A percentile compares a stretch with the other conserved stretches of the same genome.
Conservation (phyloP, 1,139 yeast species). For the Debaryomyces subglobosus region DNA sequence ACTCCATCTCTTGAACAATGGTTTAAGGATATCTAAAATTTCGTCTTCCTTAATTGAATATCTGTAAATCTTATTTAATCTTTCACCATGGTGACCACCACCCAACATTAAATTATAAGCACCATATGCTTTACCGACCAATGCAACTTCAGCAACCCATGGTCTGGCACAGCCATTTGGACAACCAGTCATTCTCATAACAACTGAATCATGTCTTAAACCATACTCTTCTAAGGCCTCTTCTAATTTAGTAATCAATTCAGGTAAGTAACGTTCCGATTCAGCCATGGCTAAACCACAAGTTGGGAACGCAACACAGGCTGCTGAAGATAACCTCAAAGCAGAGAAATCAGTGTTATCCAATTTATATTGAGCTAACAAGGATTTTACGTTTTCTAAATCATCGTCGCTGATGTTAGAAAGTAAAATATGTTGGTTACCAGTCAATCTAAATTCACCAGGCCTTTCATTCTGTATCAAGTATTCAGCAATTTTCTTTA, state of each 20-base stretch:
- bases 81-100: slow-evolving; percentile 94
- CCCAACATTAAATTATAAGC: slow-evolving; percentile 95
- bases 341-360: slow-evolving; percentile 86
- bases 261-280: slow-evolving; percentile 92
- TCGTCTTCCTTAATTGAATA: slow-evolving; percentile 91
- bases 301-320: slow-evolving; percentile 98
- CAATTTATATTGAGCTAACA: slow-evolving; percentile 74
- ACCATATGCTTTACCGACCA: slow-evolving; percentile 93
- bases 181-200: slow-evolving; percentile 99
- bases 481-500: slow-evolving; percentile 73
- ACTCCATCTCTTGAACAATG: slow-evolving; percentile 93
- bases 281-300: slow-evolving; percentile 99
- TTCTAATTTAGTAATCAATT: slow-evolving; percentile 78
- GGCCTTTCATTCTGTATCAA: slow-evolving; percentile 50
- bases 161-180: slow-evolving; percentile 99
- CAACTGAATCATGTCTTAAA: slow-evolving; percentile 89
- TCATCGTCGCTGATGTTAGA: slow-evolving; percentile 74
- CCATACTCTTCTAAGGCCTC: slow-evolving; percentile 87
- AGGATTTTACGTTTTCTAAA: slow-evolving; percentile 59
- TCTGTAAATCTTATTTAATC: slow-evolving; percentile 87
- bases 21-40: slow-evolving; percentile 73
- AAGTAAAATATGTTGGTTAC: slow-evolving; percentile 89
- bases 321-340: slow-evolving; percentile 86
- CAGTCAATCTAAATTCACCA: slow-evolving; percentile 92
- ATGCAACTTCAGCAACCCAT: slow-evolving; percentile 95